Base-by-base conservation (phyloP, 2,329 filamentous ascomycete species). In the Calonectria multiphialidica region DNA sequence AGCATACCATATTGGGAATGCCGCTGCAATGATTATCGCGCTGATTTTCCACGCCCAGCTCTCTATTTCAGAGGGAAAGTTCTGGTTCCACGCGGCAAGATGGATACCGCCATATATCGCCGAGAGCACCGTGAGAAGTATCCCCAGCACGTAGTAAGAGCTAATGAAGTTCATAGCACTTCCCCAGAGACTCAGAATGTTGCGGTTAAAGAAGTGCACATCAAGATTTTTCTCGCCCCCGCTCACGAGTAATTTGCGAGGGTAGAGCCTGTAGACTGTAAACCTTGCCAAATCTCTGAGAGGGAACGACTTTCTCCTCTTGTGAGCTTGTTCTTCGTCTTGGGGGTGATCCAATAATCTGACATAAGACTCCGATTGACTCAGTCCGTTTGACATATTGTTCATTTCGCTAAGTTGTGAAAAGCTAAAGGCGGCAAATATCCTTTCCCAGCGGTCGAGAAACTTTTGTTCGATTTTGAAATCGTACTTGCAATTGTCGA, bases 101-200 rank as follows among this genome's bases (percentile, higher is more conserved):
- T 72, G 70, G 3, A 72, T 50, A 3, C 70, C 70, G 4, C 66
- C 70, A 35, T 72, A 70, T 30, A 66, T 35, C 2, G 49, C 66
- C 3, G 66, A 61, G 15, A 70, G 70, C 10, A 70, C 30, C 2
- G 69, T 23, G 8, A 72, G 37, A 2, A 72, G 16, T 21, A 66
- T 59, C 8, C 47, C 61, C n/a, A 63, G 35, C 5, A 71, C 30
- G 2, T 47, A 57, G 37, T 55, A 55, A 16, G 28, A 33, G 3
- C 61, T 42, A 37, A 71, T 57, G 44, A 71, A 67, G 9, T 25
- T 25, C 23, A 55, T 13, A 3, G n/a, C 49, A 15, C 37, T 40
- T 7, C 13, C 25, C 64, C 33, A 66, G 33, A 44, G 25, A 18
- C 23, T 55, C 16, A 50, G 9, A n/a, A 37, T 12, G 5, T 65